Conservation (phyloP, 169 alveolate genomes). For the Plasmodium yoelii region DNA sequence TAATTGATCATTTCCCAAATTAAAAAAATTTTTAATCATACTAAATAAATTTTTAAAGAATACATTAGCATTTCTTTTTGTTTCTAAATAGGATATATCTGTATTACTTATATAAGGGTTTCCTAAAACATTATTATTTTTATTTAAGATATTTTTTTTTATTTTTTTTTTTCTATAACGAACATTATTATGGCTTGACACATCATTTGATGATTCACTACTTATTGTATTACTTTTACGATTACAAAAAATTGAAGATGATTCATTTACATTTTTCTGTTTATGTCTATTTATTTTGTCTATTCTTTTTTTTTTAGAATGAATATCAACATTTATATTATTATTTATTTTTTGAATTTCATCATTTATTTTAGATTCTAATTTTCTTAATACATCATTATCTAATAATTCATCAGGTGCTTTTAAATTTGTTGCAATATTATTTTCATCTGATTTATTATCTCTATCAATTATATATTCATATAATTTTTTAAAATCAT, state of each 20-base stretch:
- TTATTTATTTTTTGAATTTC: conserved; percentile 41
- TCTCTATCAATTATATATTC: conserved; percentile 35
- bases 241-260: background rate
- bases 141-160: background rate
- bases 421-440: background rate
- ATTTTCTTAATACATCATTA: background rate
- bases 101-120: background rate
- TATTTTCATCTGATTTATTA: conserved; percentile 10
- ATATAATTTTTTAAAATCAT: conserved; percentile 37
- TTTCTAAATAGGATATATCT: conserved; percentile 46
- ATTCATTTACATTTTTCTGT: background rate
- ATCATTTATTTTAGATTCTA: conserved; percentile 15
- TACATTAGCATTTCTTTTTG: conserved; percentile 52
- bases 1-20: conserved; percentile 12
- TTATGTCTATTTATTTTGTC: too few relatives aligned
- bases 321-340: conserved; percentile 27
- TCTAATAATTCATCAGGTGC: background rate
- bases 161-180: background rate
- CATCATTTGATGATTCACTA: background rate
- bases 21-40: conserved; percentile 25
- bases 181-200: background rate
- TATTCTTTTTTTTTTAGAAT: background rate
- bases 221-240: background rate
- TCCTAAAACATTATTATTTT: background rate
- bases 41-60: conserved; percentile 18